Evolutionary conservation across 2,329 filamentous ascomycete genomes (phyloP), one percentile per base, ranked within the genome.

Genomic region (Aaosphaeria arxii): DNA sequence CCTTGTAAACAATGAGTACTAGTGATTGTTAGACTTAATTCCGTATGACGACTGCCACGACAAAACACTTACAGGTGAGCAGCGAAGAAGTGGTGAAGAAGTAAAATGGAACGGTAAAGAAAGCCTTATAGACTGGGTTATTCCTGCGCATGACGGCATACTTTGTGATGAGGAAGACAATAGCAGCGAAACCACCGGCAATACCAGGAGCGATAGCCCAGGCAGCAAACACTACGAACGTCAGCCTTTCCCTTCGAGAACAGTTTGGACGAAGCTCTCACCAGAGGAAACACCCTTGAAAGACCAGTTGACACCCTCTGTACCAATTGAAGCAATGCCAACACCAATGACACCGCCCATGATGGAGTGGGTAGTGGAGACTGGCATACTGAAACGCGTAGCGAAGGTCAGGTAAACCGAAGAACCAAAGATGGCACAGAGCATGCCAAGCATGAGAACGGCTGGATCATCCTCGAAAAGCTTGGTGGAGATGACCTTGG

Each of bases 191-290:
- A 47, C 53, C 45, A 24, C 71, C 83, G 0, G 82, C 69, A 11
- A 85, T 73, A 46, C 75, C 74, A 1, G 82, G 82, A 2, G 82
- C 81, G 51, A 84, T 81, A 54, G 78, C 74, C 81, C 82, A 83
- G 7, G 80, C 81, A 11, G 83, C 76, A 54, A 83, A 81, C 24
- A 85, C 80, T 51, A 79, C 28, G 33, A 11, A 36, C 13, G 33
- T 9, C 33, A 36, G 33, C 9, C 33, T 36, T 40, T 44, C 36
- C 33, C 42, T 31, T 24, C 17, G 17, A 24, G 17, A 24, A 24
- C 11, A 24, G 11, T 6, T 28, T 39, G 13, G 11, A 17, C 7
- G 24, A n/a, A 13, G 17, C 17, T 24, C 17, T 24, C 45, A 50
- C 50, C 48, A 39, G 56, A 54, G 35, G 78, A 77, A 5, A 84